Percentiles rank a stretch among this genome's conserved stretches.
These are phyloP conservation scores for Sistotremastrum suecicum DNA, from an alignment of 768 basidiomycete genomes.

Conservation along the genomic window DNA sequence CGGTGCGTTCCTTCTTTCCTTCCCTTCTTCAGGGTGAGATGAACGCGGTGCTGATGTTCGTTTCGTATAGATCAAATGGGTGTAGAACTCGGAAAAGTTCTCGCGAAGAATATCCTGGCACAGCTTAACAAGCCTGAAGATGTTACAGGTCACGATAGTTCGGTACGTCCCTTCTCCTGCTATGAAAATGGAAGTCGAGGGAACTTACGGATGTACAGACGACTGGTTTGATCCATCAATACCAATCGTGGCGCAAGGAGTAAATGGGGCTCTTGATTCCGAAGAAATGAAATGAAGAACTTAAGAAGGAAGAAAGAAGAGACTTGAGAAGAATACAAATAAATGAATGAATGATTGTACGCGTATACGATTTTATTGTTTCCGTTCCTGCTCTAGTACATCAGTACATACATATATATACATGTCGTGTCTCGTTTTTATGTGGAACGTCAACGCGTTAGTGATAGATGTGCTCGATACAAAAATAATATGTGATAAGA, in stretches of 20 bases:
- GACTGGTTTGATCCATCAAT: constrained; percentile 92
- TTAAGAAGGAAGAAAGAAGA: no score
- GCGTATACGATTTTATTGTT: no score
- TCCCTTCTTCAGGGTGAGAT: not conserved
- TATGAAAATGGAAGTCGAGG: constrained; percentile 3
- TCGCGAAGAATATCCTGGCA: constrained; percentile 89
- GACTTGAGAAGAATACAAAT: no score
- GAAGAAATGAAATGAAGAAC: not conserved
- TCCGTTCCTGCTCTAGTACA: no score
- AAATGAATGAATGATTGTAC: no score
- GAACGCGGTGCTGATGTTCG: not conserved
- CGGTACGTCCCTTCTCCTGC: constrained; percentile 23
- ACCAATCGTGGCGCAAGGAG: constrained; percentile 79
- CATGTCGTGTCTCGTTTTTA: no score
- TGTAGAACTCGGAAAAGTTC: constrained; percentile 93
- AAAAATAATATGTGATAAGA: no score
- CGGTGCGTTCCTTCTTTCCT: constrained; percentile 33
- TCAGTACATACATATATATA: no score
- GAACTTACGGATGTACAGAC: constrained; percentile 37
- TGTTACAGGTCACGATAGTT: constrained; percentile 82
- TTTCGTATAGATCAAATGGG: constrained; percentile 86
- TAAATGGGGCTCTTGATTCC: constrained; percentile 15
- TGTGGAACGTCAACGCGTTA: no score
- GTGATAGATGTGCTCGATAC: no score
- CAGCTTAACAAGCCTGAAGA: constrained; percentile 72